phyloP scores from a whole-genome alignment of 1,284 basidiomycete genomes.

The Cerioporus squamosus region DNA sequence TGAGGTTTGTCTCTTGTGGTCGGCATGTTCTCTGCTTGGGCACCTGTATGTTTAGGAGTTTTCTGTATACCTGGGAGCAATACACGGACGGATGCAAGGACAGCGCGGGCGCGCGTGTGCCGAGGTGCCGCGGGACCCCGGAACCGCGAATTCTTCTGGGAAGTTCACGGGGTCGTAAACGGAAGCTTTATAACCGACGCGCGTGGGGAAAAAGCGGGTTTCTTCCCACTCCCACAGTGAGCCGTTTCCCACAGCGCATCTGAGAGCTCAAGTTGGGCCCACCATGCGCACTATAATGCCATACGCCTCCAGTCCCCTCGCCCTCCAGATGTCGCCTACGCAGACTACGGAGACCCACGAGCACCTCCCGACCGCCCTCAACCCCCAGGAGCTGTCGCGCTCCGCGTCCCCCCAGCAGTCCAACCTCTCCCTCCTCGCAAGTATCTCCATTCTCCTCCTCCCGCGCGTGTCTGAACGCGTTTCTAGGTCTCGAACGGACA shows the following conservation, averaged over 20 bases:
- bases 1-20: slow-evolving; percentile 13
- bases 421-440: slow-evolving; percentile 46
- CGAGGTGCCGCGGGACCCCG: slow-evolving; percentile 31
- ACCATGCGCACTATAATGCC: slow-evolving; percentile 40
- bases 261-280: slow-evolving; percentile 31
- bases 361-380: slow-evolving; percentile 31
- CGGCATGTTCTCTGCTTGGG: not conserved
- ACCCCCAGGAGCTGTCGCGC: slow-evolving; percentile 41
- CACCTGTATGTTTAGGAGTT: slow-evolving; percentile 1
- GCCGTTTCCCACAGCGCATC: slow-evolving; percentile 35
- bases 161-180: slow-evolving; percentile 34
- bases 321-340: slow-evolving; percentile 48
- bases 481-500: slow-evolving; percentile 32
- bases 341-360: slow-evolving; percentile 40
- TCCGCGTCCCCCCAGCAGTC: slow-evolving; percentile 43
- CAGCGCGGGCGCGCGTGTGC: slow-evolving; percentile 6
- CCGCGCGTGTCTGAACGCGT: slow-evolving; percentile 31
- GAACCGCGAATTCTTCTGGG: slow-evolving; percentile 18
- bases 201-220: slow-evolving; percentile 40
- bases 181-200: slow-evolving; percentile 39
- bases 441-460: slow-evolving; percentile 35
- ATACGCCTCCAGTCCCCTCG: slow-evolving; percentile 39
- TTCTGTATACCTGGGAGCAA: not conserved
- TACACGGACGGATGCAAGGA: not conserved
- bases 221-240: slow-evolving; percentile 42